Evolutionary conservation across 2,329 filamentous ascomycete species (phyloP).

Genomic region (Aspergillus udagawae): DNA sequence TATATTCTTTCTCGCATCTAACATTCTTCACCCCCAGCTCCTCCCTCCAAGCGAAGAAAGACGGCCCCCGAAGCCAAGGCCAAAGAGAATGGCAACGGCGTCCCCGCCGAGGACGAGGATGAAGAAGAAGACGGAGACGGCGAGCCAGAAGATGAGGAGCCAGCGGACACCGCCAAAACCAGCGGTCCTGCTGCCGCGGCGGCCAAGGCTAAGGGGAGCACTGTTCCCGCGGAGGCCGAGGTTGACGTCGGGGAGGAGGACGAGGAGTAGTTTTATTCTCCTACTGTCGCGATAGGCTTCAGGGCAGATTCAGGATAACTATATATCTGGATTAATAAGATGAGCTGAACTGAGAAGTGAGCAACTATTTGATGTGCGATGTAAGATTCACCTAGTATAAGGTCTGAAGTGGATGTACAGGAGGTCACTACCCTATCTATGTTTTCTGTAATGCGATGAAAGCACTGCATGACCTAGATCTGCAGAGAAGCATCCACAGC

Average conservation of each 20-base stretch:
- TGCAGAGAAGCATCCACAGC: neutral
- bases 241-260: slow-evolving; percentile 28
- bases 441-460: too few species aligned
- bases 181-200: slow-evolving; percentile 32
- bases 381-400: too few species aligned
- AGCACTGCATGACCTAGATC: too few species aligned
- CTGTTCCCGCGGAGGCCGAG: slow-evolving; percentile 31
- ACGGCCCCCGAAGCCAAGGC: slow-evolving; percentile 20
- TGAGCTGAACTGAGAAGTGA: neutral
- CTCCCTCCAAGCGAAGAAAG: slow-evolving; percentile 31
- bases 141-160: slow-evolving; percentile 15
- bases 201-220: slow-evolving; percentile 29
- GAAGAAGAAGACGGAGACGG: slow-evolving; percentile 14
- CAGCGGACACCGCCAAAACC: slow-evolving; percentile 27
- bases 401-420: neutral
- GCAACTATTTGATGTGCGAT: neutral
- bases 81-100: slow-evolving; percentile 18
- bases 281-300: neutral
- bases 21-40: slow-evolving; percentile 1
- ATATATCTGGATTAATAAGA: neutral
- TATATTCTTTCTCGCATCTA: neutral
- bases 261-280: slow-evolving; percentile 7
- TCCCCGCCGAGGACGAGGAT: slow-evolving; percentile 11
- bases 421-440: neutral
- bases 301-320: neutral